Evolutionary conservation across 495 filamentous ascomycete species (phyloP), one percentile per base, ranked within the genome.

Genomic region (Tuber melanosporum): DNA sequence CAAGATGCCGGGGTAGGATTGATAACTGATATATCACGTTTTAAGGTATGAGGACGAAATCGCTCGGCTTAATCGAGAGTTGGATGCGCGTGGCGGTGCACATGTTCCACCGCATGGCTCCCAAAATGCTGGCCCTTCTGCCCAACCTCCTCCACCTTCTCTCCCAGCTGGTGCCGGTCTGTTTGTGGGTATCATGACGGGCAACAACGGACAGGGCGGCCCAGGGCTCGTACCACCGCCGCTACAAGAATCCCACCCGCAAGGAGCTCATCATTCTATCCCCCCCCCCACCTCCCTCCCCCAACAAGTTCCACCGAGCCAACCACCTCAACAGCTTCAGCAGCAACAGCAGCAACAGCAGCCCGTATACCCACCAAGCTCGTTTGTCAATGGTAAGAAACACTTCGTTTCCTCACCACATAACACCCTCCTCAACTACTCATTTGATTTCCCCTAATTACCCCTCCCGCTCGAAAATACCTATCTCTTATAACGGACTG

Each of bases 161-260:
- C 91, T 99, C 84, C 94, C 94, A n/a, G 92, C 95, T 83, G 94
- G 95, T 57, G 91, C 92, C 42, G 94, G 96, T 84, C 87, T 98
- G 57, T 98, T 99, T 83, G 92, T 94, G 78, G 93, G 93, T 41
- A 97, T 99, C 80, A 98, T 99, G 92, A 89, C 95, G 77, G 95
- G 94, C 75, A 91, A 91, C 85, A 92, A 91, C 83, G 91, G 90
- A 81, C 94, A 94, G 87, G 93, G 92, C 77, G 90, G 89, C 20
- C 92, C 93, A 76, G 91, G 92, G 78, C 92, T 97, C 83, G 94
- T 93, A 74, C 95, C 94, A 82, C 93, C 93, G 77, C 90, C 86
- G 77, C 88, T 87, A 80, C 89, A 89, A 82, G 87, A 87, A 80
- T 86, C 87, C 69, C 89, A 87, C 82, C 88, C 79, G 71, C 77